Base-by-base conservation (phyloP, 2,329 filamentous ascomycete genomes). In the Lachnellula hyalina region DNA sequence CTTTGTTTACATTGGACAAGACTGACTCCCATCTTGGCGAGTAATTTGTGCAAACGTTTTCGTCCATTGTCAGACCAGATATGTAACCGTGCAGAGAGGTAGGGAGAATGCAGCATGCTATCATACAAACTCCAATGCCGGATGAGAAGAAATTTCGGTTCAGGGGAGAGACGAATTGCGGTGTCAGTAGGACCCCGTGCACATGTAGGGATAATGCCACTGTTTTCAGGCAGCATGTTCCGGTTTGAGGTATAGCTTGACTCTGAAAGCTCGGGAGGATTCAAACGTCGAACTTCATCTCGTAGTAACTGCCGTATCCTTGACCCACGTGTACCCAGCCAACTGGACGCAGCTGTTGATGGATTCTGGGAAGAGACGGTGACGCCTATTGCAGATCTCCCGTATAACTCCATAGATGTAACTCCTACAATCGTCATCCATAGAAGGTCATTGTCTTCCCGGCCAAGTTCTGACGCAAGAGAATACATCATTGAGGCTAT, bases 51-150 rank as follows among this genome's bases (percentile, higher is more conserved):
- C 19, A 99, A 77, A 50, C 93, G 83, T 70, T 95, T 96, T 51
- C 89, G 81, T 3, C 94, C 94, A 49, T 81, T 82, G 59, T 97
- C 94, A 57, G 86, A 95, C 93, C 94, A 99, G 47, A 96, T 91
- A 71, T 95, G 93, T 46, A 99, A 79, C 34, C 90, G 83, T 3
- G 93, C 90, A 56, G 95, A 93, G 4, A 99, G 82, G 67, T 96
- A 97, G 0, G 93, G 92, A 0, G 92, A 96, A 70, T 99, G 94
- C 12, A 97, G 80, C 94, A 99, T 97, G 70, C 91, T 96, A 67
- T 99, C 94, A 71, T 97, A 97, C 14, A 99, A 77, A 63, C 90
- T 96, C 94, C 94, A 99, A 70, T 99, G 94, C 35, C 94, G 81
- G 51, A 97, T 89, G 0, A 99, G 81, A 25, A 97, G 80, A 63